Conservation (phyloP, 345 rosid genomes). For the Gossypium turneri region DNA sequence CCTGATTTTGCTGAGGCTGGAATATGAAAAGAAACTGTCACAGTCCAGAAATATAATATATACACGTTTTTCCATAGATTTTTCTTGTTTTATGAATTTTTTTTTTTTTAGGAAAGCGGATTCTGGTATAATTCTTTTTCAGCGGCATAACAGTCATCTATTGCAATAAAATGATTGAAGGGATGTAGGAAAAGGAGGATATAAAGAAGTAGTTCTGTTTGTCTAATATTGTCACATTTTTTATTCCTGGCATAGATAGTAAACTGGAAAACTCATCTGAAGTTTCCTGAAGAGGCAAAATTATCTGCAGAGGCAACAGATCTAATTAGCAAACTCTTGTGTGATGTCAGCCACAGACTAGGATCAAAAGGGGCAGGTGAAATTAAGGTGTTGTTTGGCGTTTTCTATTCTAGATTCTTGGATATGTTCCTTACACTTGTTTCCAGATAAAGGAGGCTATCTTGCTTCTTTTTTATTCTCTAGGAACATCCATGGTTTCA, state of each 20-base stretch:
- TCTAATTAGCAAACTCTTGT: slow-evolving; percentile 67
- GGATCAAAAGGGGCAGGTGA: slow-evolving; percentile 84
- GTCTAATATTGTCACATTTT: slow-evolving; percentile 5
- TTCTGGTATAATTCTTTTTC: background rate
- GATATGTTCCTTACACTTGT: slow-evolving; percentile 15
- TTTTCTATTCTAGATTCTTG: slow-evolving; percentile 46
- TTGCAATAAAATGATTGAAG: background rate
- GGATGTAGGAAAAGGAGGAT: background rate
- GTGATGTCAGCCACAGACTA: slow-evolving; percentile 75
- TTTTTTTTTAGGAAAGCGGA: background rate
- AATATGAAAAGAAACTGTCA: background rate
- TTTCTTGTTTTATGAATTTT: slow-evolving; percentile 8
- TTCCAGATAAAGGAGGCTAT: slow-evolving; percentile 25
- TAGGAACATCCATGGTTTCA: slow-evolving; percentile 84
- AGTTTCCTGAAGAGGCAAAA: slow-evolving; percentile 90
- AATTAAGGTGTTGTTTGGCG: slow-evolving; percentile 77
- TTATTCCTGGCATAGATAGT: slow-evolving; percentile 54
- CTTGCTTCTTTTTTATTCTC: slow-evolving; percentile 22
- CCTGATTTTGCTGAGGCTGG: background rate
- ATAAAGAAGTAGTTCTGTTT: background rate
- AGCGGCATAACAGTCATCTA: background rate
- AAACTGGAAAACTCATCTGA: slow-evolving; percentile 90
- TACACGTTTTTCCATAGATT: no score
- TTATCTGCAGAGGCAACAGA: slow-evolving; percentile 73
- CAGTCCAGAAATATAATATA: background rate